Percentiles rank a stretch among this genome's conserved stretches.
Evolutionary conservation across 2,329 filamentous ascomycete species (phyloP).

Genomic region (Dactylellina parvicollis): DNA sequence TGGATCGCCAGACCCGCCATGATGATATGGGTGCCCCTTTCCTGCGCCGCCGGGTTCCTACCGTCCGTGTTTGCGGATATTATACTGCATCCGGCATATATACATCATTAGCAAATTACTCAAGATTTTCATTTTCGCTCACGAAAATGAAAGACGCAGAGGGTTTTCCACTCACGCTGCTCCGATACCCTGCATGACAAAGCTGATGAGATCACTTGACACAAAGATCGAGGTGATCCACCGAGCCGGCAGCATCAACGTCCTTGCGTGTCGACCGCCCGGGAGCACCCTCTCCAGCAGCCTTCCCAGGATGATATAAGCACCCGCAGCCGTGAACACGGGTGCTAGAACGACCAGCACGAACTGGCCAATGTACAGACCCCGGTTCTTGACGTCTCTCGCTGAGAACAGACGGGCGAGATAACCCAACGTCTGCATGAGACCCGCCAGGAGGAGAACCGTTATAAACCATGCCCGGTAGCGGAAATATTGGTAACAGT

Average conservation of each 20-base stretch:
- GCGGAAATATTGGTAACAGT: constrained; percentile 55
- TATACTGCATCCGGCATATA: too few species aligned
- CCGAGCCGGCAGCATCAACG: constrained; percentile 51
- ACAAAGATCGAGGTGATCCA: constrained; percentile 56
- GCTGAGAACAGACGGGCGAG: constrained; percentile 54
- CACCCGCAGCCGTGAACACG: constrained; percentile 59
- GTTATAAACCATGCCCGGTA: constrained; percentile 56
- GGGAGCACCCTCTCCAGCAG: constrained; percentile 59
- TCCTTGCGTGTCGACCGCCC: constrained; percentile 34
- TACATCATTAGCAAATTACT: too few species aligned
- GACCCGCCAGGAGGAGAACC: constrained; percentile 52
- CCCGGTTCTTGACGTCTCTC: constrained; percentile 51
- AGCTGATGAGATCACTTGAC: constrained; percentile 53
- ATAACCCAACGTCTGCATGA: constrained; percentile 56
- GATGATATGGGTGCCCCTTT: constrained; percentile 52
- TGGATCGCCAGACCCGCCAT: constrained; percentile 53
- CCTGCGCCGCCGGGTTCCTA: constrained; percentile 21
- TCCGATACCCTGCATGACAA: constrained; percentile 55
- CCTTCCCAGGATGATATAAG: constrained; percentile 59
- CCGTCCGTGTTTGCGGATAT: constrained; percentile 54
- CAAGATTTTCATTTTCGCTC: too few species aligned
- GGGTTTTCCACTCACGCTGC: constrained; percentile 45
- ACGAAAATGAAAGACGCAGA: not conserved
- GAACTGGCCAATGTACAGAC: constrained; percentile 58
- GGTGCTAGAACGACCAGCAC: constrained; percentile 59